These are phyloP conservation scores for Elasticomyces elasticus DNA, from an alignment of 495 filamentous ascomycete species.

Conservation along the genomic window DNA sequence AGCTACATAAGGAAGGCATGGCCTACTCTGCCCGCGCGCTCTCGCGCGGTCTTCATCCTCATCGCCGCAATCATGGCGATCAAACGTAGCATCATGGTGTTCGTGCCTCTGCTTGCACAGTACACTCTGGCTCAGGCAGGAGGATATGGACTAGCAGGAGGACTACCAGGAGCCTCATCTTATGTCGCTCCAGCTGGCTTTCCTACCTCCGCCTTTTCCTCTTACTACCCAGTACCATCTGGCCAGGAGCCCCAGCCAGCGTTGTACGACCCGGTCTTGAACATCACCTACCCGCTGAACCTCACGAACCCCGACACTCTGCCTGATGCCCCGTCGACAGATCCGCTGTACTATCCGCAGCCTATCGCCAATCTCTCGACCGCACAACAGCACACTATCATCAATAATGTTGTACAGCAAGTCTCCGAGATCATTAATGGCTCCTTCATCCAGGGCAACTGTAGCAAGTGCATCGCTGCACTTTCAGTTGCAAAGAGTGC, in stretches of 20 bases:
- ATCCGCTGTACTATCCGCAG: constrained; percentile 43
- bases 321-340: constrained; percentile 39
- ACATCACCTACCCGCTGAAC: constrained; percentile 47
- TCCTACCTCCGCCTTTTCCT: constrained; percentile 44
- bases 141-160: neutral
- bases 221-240: constrained; percentile 44
- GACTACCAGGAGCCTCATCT: constrained; percentile 31
- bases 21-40: neutral
- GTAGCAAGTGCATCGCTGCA: constrained; percentile 44
- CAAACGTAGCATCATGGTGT: constrained; percentile 1
- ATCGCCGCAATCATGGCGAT: neutral
- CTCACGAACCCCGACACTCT: constrained; percentile 46
- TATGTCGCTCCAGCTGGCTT: constrained; percentile 45
- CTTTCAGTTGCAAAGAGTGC: constrained; percentile 42
- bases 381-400: constrained; percentile 33
- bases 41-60: neutral
- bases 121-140: constrained; percentile 10
- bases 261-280: constrained; percentile 46
- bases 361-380: constrained; percentile 36
- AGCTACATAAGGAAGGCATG: neutral
- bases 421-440: constrained; percentile 39
- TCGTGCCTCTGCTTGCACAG: constrained; percentile 12
- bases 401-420: constrained; percentile 34
- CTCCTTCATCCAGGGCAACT: constrained; percentile 33
- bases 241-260: constrained; percentile 50